Percentiles rank a stretch among this genome's conserved stretches.
phyloP scores from a whole-genome alignment of 2,329 filamentous ascomycete species.

The Mariannaea elegans region DNA sequence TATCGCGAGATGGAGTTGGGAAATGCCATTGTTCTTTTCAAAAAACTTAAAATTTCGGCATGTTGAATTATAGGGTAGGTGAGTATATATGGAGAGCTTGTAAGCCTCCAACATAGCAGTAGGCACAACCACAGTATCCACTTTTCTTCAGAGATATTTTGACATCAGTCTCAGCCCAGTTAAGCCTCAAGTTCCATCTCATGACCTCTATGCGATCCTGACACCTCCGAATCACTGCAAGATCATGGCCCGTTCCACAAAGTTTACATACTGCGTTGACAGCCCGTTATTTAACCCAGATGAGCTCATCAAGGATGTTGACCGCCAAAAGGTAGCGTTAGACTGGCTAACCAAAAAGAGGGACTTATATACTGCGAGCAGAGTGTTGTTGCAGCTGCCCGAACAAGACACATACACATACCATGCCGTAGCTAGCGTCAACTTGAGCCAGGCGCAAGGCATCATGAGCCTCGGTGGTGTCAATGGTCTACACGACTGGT shows the following conservation, averaged over 20 bases:
- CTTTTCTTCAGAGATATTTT: slow-evolving; percentile 29
- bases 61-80: slow-evolving; percentile 14
- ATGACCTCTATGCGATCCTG: neutral
- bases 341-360: slow-evolving; percentile 50
- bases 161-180: slow-evolving; percentile 29
- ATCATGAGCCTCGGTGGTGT: slow-evolving; percentile 52
- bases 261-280: slow-evolving; percentile 54
- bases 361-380: slow-evolving; percentile 56
- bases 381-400: slow-evolving; percentile 55
- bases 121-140: slow-evolving; percentile 19
- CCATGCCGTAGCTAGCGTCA: slow-evolving; percentile 60
- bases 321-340: slow-evolving; percentile 48
- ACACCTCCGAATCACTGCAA: neutral
- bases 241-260: slow-evolving; percentile 41
- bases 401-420: slow-evolving; percentile 58
- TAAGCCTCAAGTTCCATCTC: slow-evolving; percentile 8
- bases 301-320: slow-evolving; percentile 49
- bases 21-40: no score
- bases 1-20: no score
- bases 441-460: slow-evolving; percentile 58
- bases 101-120: neutral
- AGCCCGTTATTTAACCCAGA: slow-evolving; percentile 55
- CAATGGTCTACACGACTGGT: slow-evolving; percentile 61
- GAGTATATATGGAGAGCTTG: neutral
- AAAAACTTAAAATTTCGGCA: neutral